Evolutionary conservation across 768 basidiomycete species (phyloP).

Genomic region (Naganishia vaughanmartiniae): DNA sequence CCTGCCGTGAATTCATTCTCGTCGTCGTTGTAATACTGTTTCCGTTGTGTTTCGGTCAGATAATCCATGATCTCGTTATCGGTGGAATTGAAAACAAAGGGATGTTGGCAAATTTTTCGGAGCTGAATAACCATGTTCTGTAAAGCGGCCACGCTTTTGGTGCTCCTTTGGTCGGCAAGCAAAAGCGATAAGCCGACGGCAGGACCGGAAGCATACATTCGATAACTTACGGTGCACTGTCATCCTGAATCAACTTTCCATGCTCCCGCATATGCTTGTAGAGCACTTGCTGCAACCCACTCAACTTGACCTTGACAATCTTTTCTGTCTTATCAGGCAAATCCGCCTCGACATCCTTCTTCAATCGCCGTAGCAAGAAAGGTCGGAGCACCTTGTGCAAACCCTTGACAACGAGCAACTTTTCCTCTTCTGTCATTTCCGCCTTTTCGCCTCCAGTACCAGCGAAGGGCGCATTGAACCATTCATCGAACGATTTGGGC

Average conservation of each 20-base stretch:
- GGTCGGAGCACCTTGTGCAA: constrained; percentile 92
- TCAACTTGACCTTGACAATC: constrained; percentile 95
- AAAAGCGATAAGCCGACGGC: neutral
- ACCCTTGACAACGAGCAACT: constrained; percentile 91
- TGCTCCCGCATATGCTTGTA: constrained; percentile 98
- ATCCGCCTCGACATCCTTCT: constrained; percentile 95
- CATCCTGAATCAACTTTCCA: constrained; percentile 75
- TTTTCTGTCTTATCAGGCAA: constrained; percentile 96
- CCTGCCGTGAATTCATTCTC: constrained; percentile 1
- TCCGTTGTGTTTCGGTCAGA: neutral
- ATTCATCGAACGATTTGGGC: constrained; percentile 97
- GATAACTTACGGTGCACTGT: constrained; percentile 39
- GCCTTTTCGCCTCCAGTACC: constrained; percentile 96
- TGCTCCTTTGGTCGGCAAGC: constrained; percentile 31
- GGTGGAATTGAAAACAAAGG: constrained; percentile 91
- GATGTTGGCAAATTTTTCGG: constrained; percentile 97
- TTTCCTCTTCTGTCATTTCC: constrained; percentile 99
- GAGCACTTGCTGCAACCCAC: constrained; percentile 80
- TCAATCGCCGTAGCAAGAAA: constrained; percentile 84
- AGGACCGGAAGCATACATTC: neutral
- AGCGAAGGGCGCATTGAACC: constrained; percentile 99
- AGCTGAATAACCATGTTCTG: constrained; percentile 95
- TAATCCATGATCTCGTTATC: constrained; percentile 85
- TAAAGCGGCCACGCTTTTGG: constrained; percentile 38
- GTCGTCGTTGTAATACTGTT: neutral